These are phyloP conservation scores for Tolypocladium guangdongense DNA, from an alignment of 2,329 filamentous ascomycete genomes.

Conservation along the genomic window DNA sequence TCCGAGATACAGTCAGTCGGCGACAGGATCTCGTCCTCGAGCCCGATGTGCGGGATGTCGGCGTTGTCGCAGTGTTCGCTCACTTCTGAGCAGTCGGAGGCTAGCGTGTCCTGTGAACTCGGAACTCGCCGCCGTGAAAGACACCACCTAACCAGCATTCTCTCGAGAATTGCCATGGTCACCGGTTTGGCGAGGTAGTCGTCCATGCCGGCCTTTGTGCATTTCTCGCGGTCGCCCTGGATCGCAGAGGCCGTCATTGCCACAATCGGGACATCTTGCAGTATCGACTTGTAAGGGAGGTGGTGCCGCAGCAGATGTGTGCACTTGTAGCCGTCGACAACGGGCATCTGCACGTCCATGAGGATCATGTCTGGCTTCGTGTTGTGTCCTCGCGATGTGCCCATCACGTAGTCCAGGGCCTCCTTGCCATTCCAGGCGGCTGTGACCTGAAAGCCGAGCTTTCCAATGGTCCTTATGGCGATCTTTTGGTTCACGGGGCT, in stretches of 20 bases:
- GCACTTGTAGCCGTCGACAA: slow-evolving; percentile 68
- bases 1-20: slow-evolving; percentile 9
- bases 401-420: slow-evolving; percentile 60
- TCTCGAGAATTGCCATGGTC: slow-evolving; percentile 54
- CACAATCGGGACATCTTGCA: slow-evolving; percentile 58
- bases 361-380: slow-evolving; percentile 62
- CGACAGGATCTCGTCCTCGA: slow-evolving; percentile 14
- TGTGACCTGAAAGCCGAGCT: slow-evolving; percentile 59
- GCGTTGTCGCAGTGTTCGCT: slow-evolving; percentile 30
- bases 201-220: slow-evolving; percentile 63
- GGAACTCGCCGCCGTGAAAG: slow-evolving; percentile 19
- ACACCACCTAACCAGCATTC: slow-evolving; percentile 62
- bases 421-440: slow-evolving; percentile 73
- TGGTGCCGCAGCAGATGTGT: slow-evolving; percentile 64
- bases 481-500: slow-evolving; percentile 64
- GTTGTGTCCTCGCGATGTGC: slow-evolving; percentile 37
- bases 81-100: slow-evolving; percentile 35
- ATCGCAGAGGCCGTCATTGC: slow-evolving; percentile 77
- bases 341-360: slow-evolving; percentile 69
- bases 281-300: slow-evolving; percentile 48
- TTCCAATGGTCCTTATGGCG: slow-evolving; percentile 62
- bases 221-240: slow-evolving; percentile 66
- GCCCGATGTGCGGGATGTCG: slow-evolving; percentile 27
- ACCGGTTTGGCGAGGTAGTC: slow-evolving; percentile 67
- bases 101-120: slow-evolving; percentile 14